Percentiles rank a stretch among this genome's conserved stretches.
Evolutionary conservation across 2,329 filamentous ascomycete species (phyloP).

Genomic region (Parascedosporium putredinis): DNA sequence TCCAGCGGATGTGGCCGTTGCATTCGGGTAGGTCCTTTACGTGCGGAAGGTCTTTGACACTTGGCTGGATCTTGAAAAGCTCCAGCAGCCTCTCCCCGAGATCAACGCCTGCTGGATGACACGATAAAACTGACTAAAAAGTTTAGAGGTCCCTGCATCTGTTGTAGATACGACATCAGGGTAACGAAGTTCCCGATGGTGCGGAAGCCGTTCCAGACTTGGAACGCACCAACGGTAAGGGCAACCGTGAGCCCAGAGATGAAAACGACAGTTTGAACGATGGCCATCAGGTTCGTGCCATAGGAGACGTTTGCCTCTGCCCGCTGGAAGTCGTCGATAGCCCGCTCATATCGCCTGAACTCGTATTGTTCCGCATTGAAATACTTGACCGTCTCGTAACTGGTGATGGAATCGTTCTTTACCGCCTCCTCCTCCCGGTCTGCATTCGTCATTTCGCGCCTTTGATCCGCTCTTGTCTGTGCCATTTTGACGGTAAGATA

Average conservation of each 20-base stretch:
- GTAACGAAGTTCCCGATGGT: slow-evolving; percentile 62
- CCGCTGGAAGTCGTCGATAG: slow-evolving; percentile 60
- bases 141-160: slow-evolving; percentile 71
- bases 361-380: slow-evolving; percentile 80
- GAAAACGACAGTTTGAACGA: slow-evolving; percentile 70
- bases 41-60: slow-evolving; percentile 67
- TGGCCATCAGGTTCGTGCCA: slow-evolving; percentile 71
- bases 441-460: slow-evolving; percentile 88
- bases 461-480: slow-evolving; percentile 80
- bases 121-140: slow-evolving; percentile 94
- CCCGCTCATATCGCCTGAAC: slow-evolving; percentile 60
- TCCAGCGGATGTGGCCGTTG: slow-evolving; percentile 74
- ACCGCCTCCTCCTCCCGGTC: slow-evolving; percentile 93
- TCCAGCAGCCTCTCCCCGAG: slow-evolving; percentile 92
- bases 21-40: slow-evolving; percentile 57
- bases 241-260: slow-evolving; percentile 64
- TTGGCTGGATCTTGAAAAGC: slow-evolving; percentile 91
- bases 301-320: slow-evolving; percentile 69
- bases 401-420: slow-evolving; percentile 97
- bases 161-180: slow-evolving; percentile 66
- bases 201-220: slow-evolving; percentile 57
- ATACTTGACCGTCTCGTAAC: slow-evolving; percentile 93
- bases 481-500: slow-evolving; percentile 96
- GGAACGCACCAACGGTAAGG: slow-evolving; percentile 65
- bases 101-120: slow-evolving; percentile 97